phyloP scores from a whole-genome alignment of 495 filamentous ascomycete species.

The Pyrenula massariospora region DNA sequence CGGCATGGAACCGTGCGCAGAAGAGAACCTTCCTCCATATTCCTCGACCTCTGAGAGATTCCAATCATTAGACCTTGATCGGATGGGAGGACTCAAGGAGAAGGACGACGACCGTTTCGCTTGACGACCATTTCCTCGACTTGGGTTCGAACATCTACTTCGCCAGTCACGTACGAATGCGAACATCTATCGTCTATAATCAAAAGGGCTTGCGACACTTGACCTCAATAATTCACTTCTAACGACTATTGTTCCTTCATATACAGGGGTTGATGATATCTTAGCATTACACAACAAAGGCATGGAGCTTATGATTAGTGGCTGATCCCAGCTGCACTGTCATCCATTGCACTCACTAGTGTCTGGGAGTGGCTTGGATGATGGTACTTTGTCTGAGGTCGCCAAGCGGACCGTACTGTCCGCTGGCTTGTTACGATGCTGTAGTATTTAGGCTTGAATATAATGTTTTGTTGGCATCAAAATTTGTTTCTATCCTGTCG shows the following conservation, averaged over 20 bases:
- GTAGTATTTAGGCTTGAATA: background rate
- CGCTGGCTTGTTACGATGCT: background rate
- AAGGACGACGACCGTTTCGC: constrained; percentile 37
- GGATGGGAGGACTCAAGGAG: constrained; percentile 90
- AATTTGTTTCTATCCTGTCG: too few species aligned
- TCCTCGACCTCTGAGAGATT: constrained; percentile 66
- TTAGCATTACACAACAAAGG: background rate
- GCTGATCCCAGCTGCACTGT: too few species aligned
- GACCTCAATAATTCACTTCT: background rate
- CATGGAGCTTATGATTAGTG: background rate
- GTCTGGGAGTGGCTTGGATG: background rate
- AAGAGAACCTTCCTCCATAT: constrained; percentile 77
- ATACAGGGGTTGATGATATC: background rate
- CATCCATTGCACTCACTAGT: too few species aligned
- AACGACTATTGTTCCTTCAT: background rate
- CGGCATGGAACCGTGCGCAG: constrained; percentile 72
- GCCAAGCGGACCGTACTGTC: too few species aligned
- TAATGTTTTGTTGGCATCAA: background rate
- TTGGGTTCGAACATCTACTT: background rate
- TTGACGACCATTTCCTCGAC: background rate
- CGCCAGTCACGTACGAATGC: background rate
- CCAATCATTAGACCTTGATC: constrained; percentile 85
- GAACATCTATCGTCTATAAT: background rate
- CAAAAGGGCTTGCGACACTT: background rate
- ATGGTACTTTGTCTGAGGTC: background rate